These are phyloP conservation scores for Willaertia magna DNA, from an alignment of 208 protist genomes.

Conservation along the genomic window DNA sequence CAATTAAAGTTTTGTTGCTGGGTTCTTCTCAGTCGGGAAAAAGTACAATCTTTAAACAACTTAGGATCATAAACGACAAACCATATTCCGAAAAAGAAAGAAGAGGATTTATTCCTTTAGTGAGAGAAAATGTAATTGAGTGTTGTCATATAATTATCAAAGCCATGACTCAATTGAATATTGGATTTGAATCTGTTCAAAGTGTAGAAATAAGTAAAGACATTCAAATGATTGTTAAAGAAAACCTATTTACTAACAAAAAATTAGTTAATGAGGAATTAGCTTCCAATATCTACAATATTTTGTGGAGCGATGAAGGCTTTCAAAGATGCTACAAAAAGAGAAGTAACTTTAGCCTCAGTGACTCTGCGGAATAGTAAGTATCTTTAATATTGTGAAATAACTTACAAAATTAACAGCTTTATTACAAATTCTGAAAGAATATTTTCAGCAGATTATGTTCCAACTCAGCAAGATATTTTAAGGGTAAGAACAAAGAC, in stretches of 20 bases:
- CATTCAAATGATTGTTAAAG: not conserved
- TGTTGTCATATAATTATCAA: not conserved
- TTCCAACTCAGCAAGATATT: conserved; percentile 20
- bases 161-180: no score
- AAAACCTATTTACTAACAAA: not conserved
- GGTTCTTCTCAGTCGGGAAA: conserved; percentile 46
- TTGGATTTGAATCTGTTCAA: not conserved
- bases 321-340: conserved; percentile 31
- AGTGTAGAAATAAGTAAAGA: no score
- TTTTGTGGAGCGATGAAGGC: conserved; percentile 34
- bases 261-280: conserved; percentile 6
- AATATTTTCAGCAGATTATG: not conserved
- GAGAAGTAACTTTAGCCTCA: conserved; percentile 38
- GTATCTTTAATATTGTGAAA: not conserved
- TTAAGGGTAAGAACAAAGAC: conserved; percentile 5
- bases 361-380: conserved; percentile 42
- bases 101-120: no score
- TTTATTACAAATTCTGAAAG: conserved; percentile 6
- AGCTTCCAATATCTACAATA: not conserved
- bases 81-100: conserved; percentile 13
- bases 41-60: conserved; percentile 46
- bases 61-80: conserved; percentile 42
- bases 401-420: not conserved
- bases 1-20: not conserved
- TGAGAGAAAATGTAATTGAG: not conserved